Conservation (phyloP, 2,329 filamentous ascomycete genomes). For the Colletotrichum echinochloae region DNA sequence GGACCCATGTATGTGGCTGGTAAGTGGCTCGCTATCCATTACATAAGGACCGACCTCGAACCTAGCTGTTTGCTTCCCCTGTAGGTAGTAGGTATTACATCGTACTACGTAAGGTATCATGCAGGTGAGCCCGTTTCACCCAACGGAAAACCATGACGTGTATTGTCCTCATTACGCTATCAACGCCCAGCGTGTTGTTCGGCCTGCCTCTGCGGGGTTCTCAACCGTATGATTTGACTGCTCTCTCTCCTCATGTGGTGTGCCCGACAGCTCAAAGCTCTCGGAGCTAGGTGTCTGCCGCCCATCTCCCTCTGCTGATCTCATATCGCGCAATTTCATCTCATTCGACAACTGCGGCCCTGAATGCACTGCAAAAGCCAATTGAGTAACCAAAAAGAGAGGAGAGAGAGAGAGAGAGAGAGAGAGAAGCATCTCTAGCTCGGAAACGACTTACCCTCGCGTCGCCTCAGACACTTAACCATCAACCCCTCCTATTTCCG, state of each 20-base stretch:
- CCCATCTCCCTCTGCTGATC: background rate
- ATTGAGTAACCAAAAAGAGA: too few relatives aligned
- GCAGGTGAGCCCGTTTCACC: constrained; percentile 30
- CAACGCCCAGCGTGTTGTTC: constrained; percentile 5
- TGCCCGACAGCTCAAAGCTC: background rate
- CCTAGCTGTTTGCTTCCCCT: background rate
- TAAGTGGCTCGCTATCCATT: constrained; percentile 43
- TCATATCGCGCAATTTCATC: background rate
- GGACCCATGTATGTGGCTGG: background rate
- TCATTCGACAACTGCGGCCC: background rate
- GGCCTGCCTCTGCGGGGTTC: background rate
- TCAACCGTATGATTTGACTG: background rate
- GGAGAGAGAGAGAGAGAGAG: too few relatives aligned
- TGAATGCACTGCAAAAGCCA: background rate
- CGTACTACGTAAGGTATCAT: too few relatives aligned
- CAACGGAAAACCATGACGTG: constrained; percentile 37
- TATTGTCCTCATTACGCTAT: background rate
- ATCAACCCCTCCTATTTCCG: background rate
- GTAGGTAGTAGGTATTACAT: too few relatives aligned
- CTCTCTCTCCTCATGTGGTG: background rate
- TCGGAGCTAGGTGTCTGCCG: background rate
- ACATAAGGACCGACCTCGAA: background rate
- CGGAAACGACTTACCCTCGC: background rate
- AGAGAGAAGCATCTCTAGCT: background rate
- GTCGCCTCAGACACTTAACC: background rate